Percentiles rank a stretch among this genome's conserved stretches.
Evolutionary conservation across 345 rosid species (phyloP).

Genomic region (Bruguiera sexangula): DNA sequence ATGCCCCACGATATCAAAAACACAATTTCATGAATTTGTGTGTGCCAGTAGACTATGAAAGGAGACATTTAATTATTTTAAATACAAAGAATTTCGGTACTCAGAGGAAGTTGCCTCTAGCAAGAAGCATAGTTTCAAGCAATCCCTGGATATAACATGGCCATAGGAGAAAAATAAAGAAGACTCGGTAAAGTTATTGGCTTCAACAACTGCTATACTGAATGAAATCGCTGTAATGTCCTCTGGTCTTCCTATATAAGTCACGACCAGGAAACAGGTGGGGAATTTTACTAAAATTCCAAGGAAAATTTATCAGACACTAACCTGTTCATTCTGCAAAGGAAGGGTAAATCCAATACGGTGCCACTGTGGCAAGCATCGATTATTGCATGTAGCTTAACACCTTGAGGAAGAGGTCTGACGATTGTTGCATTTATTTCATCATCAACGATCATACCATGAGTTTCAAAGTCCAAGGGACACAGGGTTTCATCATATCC

Average conservation of each 20-base stretch:
- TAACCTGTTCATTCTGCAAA: slow-evolving; percentile 81
- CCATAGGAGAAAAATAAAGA: too few relatives aligned
- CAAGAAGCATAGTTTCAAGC: neutral
- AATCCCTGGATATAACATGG: too few relatives aligned
- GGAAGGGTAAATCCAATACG: slow-evolving; percentile 71
- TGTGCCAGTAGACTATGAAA: neutral
- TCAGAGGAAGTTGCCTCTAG: neutral
- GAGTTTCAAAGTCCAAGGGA: slow-evolving; percentile 86
- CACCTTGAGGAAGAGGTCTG: slow-evolving; percentile 72
- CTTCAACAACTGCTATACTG: neutral
- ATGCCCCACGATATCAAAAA: too few relatives aligned
- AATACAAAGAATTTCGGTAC: neutral
- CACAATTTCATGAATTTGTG: too few relatives aligned
- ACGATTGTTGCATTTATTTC: slow-evolving; percentile 73
- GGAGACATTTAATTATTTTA: neutral
- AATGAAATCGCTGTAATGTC: neutral
- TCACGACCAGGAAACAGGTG: neutral
- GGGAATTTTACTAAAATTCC: neutral
- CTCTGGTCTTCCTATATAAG: neutral
- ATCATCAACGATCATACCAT: slow-evolving; percentile 96
- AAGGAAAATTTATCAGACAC: neutral
- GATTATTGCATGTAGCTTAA: slow-evolving; percentile 69
- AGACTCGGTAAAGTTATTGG: too few relatives aligned
- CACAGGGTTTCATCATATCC: slow-evolving; percentile 87
- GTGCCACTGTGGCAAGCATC: slow-evolving; percentile 95